Evolutionary conservation across 352 stramenopile species (phyloP), one percentile per base, ranked within the genome.

Genomic region (Globisporangium viniferum): DNA sequence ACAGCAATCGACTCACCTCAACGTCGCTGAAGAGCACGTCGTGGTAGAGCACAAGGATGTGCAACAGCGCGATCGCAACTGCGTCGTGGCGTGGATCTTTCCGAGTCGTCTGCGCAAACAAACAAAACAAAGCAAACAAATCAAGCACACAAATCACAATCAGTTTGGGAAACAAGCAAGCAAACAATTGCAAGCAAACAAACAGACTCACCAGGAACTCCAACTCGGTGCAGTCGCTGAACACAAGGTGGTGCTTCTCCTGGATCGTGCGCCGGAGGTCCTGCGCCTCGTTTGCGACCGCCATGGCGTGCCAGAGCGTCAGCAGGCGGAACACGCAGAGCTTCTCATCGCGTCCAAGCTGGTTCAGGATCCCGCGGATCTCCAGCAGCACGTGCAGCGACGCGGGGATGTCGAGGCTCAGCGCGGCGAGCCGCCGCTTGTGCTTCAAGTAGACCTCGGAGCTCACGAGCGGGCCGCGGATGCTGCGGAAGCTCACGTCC

Each of bases 1-100:
- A 46, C 36, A 35, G 27, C 39, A 44, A 9, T 18, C 27, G 22
- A 15, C 46, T 18, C 60, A 89, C 84, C 79, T 92, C 84, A 41
- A 92, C 73, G 41, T 91, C 84, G 60, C 74, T 86, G 65, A 91
- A 92, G 46, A 91, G 77, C 15, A 91, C 72, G 55, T 90, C 84
- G 18, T 82, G 77, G 44, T 91, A 88, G 18, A 89, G 75, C 20
- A 80, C 76, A 72, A 92, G 79, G 18, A 91, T 68, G 33, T 81
- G 69, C 57, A 92, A 65, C 9, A 91, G 56, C 5, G 86, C 70
- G 20, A 86, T 75, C 15, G 81, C 81, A 4, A 89, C 64, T 0
- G 61, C 62, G 39, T 92, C 84, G 3, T 79, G 67, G 9, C 79
- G 67, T 35, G 66, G 65, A 31, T 73, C 77, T 63, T 80, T 88